A percentile compares a stretch with the other conserved stretches of the same genome.
These are phyloP conservation scores for Schwanniomyces sp. DNA, from an alignment of 805 yeast genomes.

Conservation along the genomic window DNA sequence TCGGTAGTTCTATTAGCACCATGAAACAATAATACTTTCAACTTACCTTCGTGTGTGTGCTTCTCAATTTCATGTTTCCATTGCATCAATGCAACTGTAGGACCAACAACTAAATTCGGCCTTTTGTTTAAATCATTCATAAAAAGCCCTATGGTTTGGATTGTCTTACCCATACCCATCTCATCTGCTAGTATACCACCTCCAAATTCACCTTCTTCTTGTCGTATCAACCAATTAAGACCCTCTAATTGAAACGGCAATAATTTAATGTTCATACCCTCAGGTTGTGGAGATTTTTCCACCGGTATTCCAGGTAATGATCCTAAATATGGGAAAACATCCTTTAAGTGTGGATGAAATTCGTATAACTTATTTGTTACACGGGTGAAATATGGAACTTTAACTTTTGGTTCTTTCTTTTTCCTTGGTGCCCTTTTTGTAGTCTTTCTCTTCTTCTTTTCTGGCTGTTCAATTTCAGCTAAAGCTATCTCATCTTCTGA, in stretches of 20 bases:
- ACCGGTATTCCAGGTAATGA: constrained; percentile 46
- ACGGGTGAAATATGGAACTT: constrained; percentile 66
- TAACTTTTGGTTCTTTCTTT: constrained; percentile 49
- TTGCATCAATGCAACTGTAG: constrained; percentile 98
- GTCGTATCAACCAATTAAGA: constrained; percentile 80
- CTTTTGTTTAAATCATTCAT: constrained; percentile 63
- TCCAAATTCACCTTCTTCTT: constrained; percentile 72
- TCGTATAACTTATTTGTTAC: constrained; percentile 67
- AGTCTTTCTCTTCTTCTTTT: constrained; percentile 14
- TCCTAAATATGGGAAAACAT: constrained; percentile 67
- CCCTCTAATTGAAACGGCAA: constrained; percentile 96
- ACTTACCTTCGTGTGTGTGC: constrained; percentile 66
- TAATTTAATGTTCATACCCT: constrained; percentile 67
- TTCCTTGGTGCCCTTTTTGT: constrained; percentile 19
- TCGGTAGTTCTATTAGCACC: constrained; percentile 76
- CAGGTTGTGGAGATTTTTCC: constrained; percentile 70
- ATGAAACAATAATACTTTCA: constrained; percentile 75
- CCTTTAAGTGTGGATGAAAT: constrained; percentile 75
- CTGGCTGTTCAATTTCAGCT: constrained; percentile 20
- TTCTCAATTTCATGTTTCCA: constrained; percentile 92
- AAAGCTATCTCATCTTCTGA: constrained; percentile 31
- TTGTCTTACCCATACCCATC: constrained; percentile 99
- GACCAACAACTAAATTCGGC: constrained; percentile 91
- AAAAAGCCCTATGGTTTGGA: constrained; percentile 88
- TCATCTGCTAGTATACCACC: constrained; percentile 98